Evolutionary conservation across 1,139 yeast species (phyloP).

Genomic region (Pichia terricola): DNA sequence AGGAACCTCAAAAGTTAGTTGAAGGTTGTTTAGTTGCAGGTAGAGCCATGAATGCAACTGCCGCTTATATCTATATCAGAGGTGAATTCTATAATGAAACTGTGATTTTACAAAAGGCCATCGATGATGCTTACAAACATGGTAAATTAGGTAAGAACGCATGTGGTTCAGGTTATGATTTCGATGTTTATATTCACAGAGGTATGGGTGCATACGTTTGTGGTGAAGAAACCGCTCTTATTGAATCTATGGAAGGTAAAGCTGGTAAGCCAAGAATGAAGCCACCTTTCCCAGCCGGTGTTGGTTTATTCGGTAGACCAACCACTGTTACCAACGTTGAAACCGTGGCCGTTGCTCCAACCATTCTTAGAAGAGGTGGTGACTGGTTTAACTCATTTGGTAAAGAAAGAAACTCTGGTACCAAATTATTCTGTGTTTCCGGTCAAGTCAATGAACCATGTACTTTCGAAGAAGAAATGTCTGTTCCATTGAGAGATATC

Average conservation of each 20-base stretch:
- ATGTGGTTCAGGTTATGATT: constrained; percentile 77
- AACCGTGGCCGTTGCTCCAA: constrained; percentile 82
- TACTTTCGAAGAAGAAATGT: constrained; percentile 90
- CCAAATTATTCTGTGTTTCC: constrained; percentile 74
- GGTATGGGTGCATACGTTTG: constrained; percentile 91
- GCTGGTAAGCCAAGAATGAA: constrained; percentile 88
- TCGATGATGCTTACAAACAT: constrained; percentile 74
- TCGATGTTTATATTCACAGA: constrained; percentile 74
- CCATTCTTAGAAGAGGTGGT: constrained; percentile 81
- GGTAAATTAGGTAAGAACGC: constrained; percentile 77
- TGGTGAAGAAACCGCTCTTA: constrained; percentile 85
- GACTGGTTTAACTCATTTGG: constrained; percentile 80
- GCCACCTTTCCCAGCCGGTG: constrained; percentile 94
- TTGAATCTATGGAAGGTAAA: constrained; percentile 82
- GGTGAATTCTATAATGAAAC: constrained; percentile 85
- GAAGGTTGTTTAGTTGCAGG: constrained; percentile 86
- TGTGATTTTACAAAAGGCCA: constrained; percentile 60
- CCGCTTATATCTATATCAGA: constrained; percentile 81
- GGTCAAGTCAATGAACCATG: constrained; percentile 89
- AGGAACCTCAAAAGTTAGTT: constrained; percentile 82
- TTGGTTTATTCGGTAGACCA: constrained; percentile 84
- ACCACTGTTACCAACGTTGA: constrained; percentile 85
- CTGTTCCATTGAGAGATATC: constrained; percentile 71
- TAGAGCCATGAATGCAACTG: constrained; percentile 87
- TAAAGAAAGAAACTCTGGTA: constrained; percentile 74